A percentile compares a stretch with the other conserved stretches of the same genome.
Conservation (phyloP, 2,329 filamentous ascomycete genomes). For the Ascochyta rabiei region DNA sequence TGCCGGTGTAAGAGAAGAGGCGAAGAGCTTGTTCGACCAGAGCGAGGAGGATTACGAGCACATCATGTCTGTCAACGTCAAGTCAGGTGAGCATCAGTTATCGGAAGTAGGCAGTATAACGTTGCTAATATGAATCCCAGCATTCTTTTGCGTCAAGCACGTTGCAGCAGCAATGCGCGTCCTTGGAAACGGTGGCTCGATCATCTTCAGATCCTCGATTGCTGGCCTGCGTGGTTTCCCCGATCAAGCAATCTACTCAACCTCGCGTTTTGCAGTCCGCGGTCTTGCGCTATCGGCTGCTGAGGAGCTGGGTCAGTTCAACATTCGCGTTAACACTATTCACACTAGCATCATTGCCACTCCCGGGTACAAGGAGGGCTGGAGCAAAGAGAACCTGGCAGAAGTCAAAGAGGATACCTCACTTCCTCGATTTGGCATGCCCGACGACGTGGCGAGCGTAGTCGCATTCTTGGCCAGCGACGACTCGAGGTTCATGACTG, state of each 20-base stretch:
- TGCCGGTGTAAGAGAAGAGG: constrained; percentile 32
- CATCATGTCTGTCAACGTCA: constrained; percentile 48
- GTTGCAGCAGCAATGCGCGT: constrained; percentile 42
- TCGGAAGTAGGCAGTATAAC: neutral
- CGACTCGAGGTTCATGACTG: constrained; percentile 50
- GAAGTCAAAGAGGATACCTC: constrained; percentile 43
- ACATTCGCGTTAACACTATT: constrained; percentile 51
- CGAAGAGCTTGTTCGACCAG: constrained; percentile 46
- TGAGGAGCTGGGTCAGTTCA: constrained; percentile 45
- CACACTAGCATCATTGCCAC: constrained; percentile 49
- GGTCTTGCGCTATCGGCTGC: constrained; percentile 50
- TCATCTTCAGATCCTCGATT: constrained; percentile 49
- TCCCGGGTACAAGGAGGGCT: constrained; percentile 44
- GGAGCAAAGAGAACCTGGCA: constrained; percentile 44
- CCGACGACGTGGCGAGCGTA: constrained; percentile 48
- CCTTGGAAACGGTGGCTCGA: constrained; percentile 44
- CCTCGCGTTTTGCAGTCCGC: constrained; percentile 47
- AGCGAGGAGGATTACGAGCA: constrained; percentile 45
- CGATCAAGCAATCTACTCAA: constrained; percentile 45
- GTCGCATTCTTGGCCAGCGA: constrained; percentile 49
- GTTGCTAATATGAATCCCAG: constrained; percentile 20
- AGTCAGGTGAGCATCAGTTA: constrained; percentile 38
- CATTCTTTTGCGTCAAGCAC: constrained; percentile 49
- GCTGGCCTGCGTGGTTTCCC: constrained; percentile 48
- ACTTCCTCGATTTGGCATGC: constrained; percentile 45